phyloP scores from a whole-genome alignment of 2,329 filamentous ascomycete species.

The Ophiostoma sp. region DNA sequence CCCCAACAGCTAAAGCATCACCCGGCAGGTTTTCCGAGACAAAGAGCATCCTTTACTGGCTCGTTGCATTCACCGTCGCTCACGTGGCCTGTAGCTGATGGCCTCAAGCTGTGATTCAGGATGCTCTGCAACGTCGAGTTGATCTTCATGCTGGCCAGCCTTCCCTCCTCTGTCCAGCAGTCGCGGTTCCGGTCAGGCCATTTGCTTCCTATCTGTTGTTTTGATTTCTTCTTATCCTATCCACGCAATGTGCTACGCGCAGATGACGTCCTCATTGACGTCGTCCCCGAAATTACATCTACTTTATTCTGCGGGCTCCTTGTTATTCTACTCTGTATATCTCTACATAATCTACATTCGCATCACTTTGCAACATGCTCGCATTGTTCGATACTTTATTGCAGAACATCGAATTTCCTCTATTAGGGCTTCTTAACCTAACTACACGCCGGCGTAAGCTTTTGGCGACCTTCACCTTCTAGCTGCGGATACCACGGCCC shows the following conservation, averaged over 20 bases:
- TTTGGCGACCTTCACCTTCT: not conserved
- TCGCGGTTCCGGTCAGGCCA: not conserved
- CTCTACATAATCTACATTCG: not conserved
- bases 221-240: not conserved
- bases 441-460: not conserved
- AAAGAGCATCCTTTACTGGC: not conserved
- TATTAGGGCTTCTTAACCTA: slow-evolving; percentile 7
- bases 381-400: not conserved
- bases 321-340: not conserved
- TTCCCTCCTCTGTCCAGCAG: not conserved
- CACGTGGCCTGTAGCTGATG: too few species aligned
- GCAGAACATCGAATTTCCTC: not conserved
- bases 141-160: not conserved
- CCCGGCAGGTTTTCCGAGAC: not conserved
- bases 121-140: too few species aligned
- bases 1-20: not conserved
- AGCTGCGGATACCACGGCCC: slow-evolving; percentile 3
- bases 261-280: not conserved
- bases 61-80: not conserved
- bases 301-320: not conserved
- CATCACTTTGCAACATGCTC: not conserved
- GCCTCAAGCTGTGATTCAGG: too few species aligned
- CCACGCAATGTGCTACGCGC: not conserved
- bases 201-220: not conserved
- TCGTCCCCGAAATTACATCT: not conserved